Base-by-base conservation (phyloP, 148 eudicot species). In the Vaccinium vitisidaea region DNA sequence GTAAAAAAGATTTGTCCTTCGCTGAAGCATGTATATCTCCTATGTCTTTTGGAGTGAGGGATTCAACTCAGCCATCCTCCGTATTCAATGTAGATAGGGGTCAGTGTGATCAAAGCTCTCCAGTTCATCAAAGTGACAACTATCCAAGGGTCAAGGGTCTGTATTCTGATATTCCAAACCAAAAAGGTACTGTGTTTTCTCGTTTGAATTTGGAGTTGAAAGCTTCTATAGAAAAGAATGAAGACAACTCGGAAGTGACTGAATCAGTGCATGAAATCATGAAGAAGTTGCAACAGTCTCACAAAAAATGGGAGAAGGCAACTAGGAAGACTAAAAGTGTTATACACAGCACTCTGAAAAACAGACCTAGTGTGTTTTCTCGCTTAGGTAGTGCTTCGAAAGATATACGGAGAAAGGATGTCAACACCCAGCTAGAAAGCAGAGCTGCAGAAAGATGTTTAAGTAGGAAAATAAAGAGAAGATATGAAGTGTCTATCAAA, bases 341-440 rank as follows among this genome's bases (percentile, higher is more conserved):
- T 1, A 0, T 27, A 32, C 58, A 18, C 32, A 70, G 15, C 21
- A 4, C 50, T 55, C 12, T 52, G 56, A 78, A 54, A n/a, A 83
- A 78, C 18, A 86, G 27, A 79, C 50, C 61, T 27, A 83, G 85
- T 27, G 85, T 84, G 4, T 86, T 86, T 58, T 86, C 85, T 54
- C 88, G 85, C 30, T 83, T 86, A 43, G 48, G 10, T 54, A 30
- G 83, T 83, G 61, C 75, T 16, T 53, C 58, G 13, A 13, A 71
- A 58, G 55, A 43, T 52, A 0, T 58, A 16, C 63, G 49, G 53
- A 36, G 30, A 56, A 61, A 58, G 83, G 18, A 75, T 36, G 46
- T 71, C 69, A 71, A 21, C 9, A 39, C 52, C 70, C 70, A 30
- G 43, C 49, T 27, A 78, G 70, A 56, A 3, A 80, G 69, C 7